These are phyloP conservation scores for Neonectria coccinea DNA, from an alignment of 2,329 filamentous ascomycete genomes.

Conservation along the genomic window DNA sequence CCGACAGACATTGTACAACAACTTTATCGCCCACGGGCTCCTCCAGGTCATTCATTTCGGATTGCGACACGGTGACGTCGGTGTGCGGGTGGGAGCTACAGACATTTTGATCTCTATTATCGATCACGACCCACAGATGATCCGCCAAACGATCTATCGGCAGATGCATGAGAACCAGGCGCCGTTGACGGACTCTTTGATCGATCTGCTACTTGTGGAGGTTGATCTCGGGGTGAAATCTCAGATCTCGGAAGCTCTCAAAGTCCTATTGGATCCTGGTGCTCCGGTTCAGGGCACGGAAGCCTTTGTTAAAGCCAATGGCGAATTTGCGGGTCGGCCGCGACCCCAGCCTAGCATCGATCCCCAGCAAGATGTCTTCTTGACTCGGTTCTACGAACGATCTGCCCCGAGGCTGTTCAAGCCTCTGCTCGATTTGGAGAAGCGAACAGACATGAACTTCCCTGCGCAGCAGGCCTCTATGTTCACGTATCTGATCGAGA, in stretches of 20 bases:
- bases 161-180: constrained; percentile 89
- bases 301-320: constrained; percentile 70
- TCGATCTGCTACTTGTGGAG: constrained; percentile 91
- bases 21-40: constrained; percentile 88
- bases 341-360: constrained; percentile 66
- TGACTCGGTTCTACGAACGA: constrained; percentile 89
- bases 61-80: constrained; percentile 84
- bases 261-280: constrained; percentile 86
- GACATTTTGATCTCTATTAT: constrained; percentile 95
- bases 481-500: constrained; percentile 90
- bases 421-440: constrained; percentile 84
- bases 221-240: constrained; percentile 94
- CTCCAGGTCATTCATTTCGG: constrained; percentile 93
- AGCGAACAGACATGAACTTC: constrained; percentile 75
- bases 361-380: constrained; percentile 85
- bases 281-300: constrained; percentile 62
- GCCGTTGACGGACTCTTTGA: constrained; percentile 89
- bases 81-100: constrained; percentile 89
- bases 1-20: constrained; percentile 85
- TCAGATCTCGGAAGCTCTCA: constrained; percentile 94
- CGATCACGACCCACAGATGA: constrained; percentile 95
- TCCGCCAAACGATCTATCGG: constrained; percentile 91
- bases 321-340: constrained; percentile 75
- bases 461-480: constrained; percentile 88
- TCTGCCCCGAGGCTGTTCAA: constrained; percentile 88